A percentile compares a stretch with the other conserved stretches of the same genome.
These are phyloP conservation scores for Lithospermum erythrorhizon DNA, from an alignment of 257 asterid species.

Conservation along the genomic window DNA sequence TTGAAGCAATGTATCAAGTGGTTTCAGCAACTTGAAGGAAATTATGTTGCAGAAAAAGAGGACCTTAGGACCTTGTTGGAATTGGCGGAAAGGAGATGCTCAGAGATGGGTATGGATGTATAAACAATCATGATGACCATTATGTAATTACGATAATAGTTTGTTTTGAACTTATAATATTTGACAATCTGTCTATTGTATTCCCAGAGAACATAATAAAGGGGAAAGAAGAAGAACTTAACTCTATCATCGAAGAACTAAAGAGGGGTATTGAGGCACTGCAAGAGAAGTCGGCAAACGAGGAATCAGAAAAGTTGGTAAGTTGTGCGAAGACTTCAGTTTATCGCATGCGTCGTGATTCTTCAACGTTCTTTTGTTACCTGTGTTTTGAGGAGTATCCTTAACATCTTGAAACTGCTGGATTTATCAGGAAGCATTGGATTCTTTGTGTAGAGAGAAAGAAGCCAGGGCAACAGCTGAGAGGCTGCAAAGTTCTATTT, in stretches of 20 bases:
- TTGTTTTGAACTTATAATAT: not conserved
- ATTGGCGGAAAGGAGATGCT: slow-evolving; percentile 36
- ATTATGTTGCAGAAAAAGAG: slow-evolving; percentile 36
- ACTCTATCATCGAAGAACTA: slow-evolving; percentile 61
- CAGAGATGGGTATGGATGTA: slow-evolving; percentile 18
- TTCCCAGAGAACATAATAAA: slow-evolving; percentile 53
- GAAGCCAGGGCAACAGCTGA: slow-evolving; percentile 62
- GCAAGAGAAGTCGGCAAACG: slow-evolving; percentile 61
- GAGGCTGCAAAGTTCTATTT: slow-evolving; percentile 51
- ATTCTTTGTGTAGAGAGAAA: slow-evolving; percentile 53
- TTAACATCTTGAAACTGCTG: not conserved
- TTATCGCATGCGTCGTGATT: not conserved
- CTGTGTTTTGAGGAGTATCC: not conserved
- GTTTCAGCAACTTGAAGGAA: slow-evolving; percentile 62
- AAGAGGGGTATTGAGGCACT: slow-evolving; percentile 53
- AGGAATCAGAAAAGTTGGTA: slow-evolving; percentile 67
- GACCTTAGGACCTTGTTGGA: slow-evolving; percentile 38
- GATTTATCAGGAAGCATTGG: slow-evolving; percentile 59
- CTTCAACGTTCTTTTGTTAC: not conserved
- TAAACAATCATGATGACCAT: not conserved
- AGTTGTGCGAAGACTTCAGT: slow-evolving; percentile 3
- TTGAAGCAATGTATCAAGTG: slow-evolving; percentile 57
- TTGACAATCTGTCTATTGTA: not conserved
- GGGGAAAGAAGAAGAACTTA: slow-evolving; percentile 72
- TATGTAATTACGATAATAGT: not conserved